Evolutionary conservation across 306 rosid species (phyloP), one percentile per base, ranked within the genome.

Genomic region (Bauhinia variegata): DNA sequence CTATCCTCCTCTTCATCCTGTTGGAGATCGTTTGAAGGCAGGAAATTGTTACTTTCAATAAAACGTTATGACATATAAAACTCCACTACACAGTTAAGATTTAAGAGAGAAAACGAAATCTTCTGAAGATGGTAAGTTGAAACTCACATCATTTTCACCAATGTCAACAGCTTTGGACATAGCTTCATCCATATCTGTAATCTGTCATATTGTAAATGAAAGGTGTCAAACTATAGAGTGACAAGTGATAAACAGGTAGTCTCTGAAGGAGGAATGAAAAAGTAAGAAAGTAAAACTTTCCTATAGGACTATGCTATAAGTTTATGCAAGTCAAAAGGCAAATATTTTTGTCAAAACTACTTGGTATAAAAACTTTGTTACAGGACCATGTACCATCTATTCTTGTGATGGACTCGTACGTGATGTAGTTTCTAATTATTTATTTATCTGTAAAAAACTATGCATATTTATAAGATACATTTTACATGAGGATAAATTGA

Each of bases 81-180:
- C 16, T 46, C 33, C 36, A 16, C 14, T 3, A 30, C 23, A 72
- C 32, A 62, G 66, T 41, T 11, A 42, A 38, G 33, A 41, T 57
- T 30, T 19, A 60, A 47, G 48, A 44, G 38, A 67, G 49, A 30
- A 65, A 42, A 72, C 38, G 70, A 70, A 28, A 43, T 41, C 28
- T 7, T 10, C 12, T 8, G 43, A 28, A 75, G 34, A 54, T 59
- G 47, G 73, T 57, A 43, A 61, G 67, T 31, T 12, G 17, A 80
- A 72, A 51, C 96, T 86, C 71, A 88, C 99, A 37, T 93, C 96
- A 69, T 87, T 89, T 82, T 90, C 99, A 18, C 99, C 97, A 44
- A 90, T 88, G 79, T 95, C 99, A 44, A 95, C 87, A 42, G 95
- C 99, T 83, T 74, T 88, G 42, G 89, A 78, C 99, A 95, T 88